These are phyloP conservation scores for Hortiboletus flavorubellus DNA, from an alignment of 768 basidiomycete genomes.

Conservation along the genomic window DNA sequence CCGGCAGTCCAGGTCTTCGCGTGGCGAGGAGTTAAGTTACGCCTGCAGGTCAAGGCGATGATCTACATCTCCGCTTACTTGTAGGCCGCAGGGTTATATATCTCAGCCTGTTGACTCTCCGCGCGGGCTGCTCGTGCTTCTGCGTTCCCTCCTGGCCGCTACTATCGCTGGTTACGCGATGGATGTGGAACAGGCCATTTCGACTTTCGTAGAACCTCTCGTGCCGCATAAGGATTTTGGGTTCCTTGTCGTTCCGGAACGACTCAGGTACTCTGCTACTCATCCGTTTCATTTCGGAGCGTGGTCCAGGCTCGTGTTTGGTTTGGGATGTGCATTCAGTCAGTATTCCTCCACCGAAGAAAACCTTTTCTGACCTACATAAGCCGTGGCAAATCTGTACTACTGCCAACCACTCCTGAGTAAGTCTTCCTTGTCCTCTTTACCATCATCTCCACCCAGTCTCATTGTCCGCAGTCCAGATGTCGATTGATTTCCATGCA, in stretches of 20 bases:
- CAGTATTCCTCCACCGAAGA: not conserved
- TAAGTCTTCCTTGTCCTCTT: conserved; percentile 27
- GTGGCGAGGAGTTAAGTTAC: not conserved
- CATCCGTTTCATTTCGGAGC: conserved; percentile 12
- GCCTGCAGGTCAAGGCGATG: conserved; percentile 14
- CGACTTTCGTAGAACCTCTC: not conserved
- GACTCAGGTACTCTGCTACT: conserved; percentile 13
- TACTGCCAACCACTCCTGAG: conserved; percentile 80
- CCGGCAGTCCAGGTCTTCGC: not conserved
- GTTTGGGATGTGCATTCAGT: conserved; percentile 19
- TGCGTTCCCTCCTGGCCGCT: not conserved
- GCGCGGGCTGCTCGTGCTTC: not conserved
- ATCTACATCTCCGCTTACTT: conserved; percentile 7
- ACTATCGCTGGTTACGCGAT: conserved; percentile 10
- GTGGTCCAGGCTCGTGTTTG: conserved; percentile 16
- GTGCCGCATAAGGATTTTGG: conserved; percentile 12
- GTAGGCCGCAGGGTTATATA: conserved; percentile 11
- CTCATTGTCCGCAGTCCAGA: conserved; percentile 17
- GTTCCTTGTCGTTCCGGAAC: conserved; percentile 8
- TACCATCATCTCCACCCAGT: not conserved
- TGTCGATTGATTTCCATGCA: conserved; percentile 36
- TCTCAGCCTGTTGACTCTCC: not conserved
- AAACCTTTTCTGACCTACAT: conserved; percentile 1
- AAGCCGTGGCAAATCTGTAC: conserved; percentile 64
- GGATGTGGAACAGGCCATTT: conserved; percentile 12